A percentile compares a stretch with the other conserved stretches of the same genome.
These are phyloP conservation scores for Ophiostoma quercus DNA, from an alignment of 2,329 filamentous ascomycete species.

Conservation along the genomic window DNA sequence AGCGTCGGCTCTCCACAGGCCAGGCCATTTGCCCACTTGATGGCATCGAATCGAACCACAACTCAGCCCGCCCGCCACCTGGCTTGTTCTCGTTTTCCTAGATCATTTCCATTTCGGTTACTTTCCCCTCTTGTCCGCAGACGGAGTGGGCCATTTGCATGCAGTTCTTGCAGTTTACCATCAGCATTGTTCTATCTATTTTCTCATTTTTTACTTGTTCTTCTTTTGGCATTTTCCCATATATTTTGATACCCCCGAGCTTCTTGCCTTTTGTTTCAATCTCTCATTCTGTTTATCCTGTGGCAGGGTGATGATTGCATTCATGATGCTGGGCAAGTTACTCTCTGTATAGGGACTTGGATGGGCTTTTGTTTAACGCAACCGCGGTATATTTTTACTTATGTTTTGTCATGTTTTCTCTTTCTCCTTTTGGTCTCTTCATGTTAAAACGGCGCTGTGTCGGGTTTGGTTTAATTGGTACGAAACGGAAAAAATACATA, in stretches of 20 bases:
- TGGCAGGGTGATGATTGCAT: background rate
- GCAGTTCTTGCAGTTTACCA: background rate
- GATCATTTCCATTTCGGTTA: background rate
- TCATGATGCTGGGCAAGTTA: background rate
- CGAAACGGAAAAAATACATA: slow-evolving; percentile 6
- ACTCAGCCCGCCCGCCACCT: background rate
- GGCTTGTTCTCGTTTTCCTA: background rate
- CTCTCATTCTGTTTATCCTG: background rate
- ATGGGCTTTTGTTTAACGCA: background rate
- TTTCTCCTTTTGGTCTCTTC: background rate
- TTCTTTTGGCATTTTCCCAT: background rate
- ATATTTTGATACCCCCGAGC: slow-evolving; percentile 17
- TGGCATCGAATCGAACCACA: background rate
- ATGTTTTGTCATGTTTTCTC: background rate
- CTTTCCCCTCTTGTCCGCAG: background rate
- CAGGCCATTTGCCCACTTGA: background rate
- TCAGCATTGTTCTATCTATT: background rate
- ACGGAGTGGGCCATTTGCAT: background rate
- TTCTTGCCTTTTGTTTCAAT: background rate
- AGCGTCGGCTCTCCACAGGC: background rate
- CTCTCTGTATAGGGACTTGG: slow-evolving; percentile 13
- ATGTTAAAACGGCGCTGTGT: slow-evolving; percentile 4
- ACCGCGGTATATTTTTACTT: background rate
- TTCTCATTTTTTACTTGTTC: background rate
- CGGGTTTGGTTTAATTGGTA: background rate